phyloP scores from a whole-genome alignment of 805 yeast species.

The Teunomyces aglyptinius region DNA sequence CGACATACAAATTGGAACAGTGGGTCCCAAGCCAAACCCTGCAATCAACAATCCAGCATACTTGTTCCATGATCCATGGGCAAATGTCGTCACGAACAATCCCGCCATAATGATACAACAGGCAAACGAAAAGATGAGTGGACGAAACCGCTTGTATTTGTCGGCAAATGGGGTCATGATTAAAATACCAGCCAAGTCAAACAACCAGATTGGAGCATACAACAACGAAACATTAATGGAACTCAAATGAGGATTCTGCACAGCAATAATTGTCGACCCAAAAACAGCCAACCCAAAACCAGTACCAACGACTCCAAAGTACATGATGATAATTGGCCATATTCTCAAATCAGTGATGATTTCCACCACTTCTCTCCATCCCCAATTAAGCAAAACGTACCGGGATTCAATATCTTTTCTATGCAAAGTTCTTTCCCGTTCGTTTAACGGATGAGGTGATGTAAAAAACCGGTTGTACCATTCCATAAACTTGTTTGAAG shows the following conservation, averaged over 20 bases:
- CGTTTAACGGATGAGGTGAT: constrained; percentile 49
- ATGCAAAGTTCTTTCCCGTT: constrained; percentile 55
- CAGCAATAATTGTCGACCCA: constrained; percentile 72
- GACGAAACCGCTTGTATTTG: constrained; percentile 55
- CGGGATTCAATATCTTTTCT: constrained; percentile 56
- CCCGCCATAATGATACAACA: constrained; percentile 72
- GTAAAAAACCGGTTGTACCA: constrained; percentile 26
- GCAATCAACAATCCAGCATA: constrained; percentile 80
- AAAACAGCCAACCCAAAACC: constrained; percentile 84
- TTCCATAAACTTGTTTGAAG: constrained; percentile 14
- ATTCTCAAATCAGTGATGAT: constrained; percentile 62
- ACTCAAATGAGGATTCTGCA: constrained; percentile 58
- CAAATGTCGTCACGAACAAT: constrained; percentile 72
- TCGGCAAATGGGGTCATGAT: constrained; percentile 80
- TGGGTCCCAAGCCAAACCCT: constrained; percentile 88
- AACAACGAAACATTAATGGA: constrained; percentile 71
- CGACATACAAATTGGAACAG: constrained; percentile 86
- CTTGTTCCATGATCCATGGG: constrained; percentile 68
- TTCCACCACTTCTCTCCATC: constrained; percentile 51
- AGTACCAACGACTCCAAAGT: constrained; percentile 91
- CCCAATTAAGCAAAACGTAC: constrained; percentile 52
- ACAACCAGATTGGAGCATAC: constrained; percentile 89
- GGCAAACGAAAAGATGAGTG: constrained; percentile 59
- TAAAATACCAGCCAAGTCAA: constrained; percentile 74
- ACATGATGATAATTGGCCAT: constrained; percentile 84